A percentile compares a stretch with the other conserved stretches of the same genome.
Conservation (phyloP, 1,284 basidiomycete genomes). For the Moesziomyces sp. region DNA sequence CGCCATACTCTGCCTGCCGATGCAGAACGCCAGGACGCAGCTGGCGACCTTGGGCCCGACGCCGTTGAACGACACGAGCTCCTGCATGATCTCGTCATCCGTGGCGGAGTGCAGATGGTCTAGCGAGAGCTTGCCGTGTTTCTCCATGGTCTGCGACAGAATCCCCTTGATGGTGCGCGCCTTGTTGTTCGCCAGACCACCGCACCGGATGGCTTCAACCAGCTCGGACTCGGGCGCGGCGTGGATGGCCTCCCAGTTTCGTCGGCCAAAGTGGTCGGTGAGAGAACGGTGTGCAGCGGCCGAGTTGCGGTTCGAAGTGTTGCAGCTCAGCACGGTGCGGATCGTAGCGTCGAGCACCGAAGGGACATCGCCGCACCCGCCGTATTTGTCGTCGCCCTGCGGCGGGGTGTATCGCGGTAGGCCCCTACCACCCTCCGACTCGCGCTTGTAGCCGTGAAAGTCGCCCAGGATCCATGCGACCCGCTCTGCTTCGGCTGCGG, state of each 20-base stretch:
- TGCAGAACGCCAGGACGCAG: conserved; percentile 81
- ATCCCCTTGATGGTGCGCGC: conserved; percentile 73
- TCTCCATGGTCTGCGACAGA: conserved; percentile 35
- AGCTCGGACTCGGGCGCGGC: conserved; percentile 72
- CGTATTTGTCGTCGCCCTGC: conserved; percentile 37
- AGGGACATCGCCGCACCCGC: conserved; percentile 56
- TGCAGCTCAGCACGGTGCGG: conserved; percentile 79
- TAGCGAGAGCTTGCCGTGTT: conserved; percentile 65
- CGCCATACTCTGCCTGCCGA: conserved; percentile 78
- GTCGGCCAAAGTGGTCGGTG: conserved; percentile 74
- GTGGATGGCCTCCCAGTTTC: conserved; percentile 75
- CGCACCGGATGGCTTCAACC: conserved; percentile 75
- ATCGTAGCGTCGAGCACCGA: conserved; percentile 77
- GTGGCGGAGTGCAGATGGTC: conserved; percentile 69
- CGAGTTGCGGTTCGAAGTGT: conserved; percentile 76
- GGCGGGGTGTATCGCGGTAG: conserved; percentile 41
- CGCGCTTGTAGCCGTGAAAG: conserved; percentile 56
- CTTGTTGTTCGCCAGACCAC: conserved; percentile 81
- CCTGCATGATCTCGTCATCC: conserved; percentile 77
- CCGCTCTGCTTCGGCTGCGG: conserved; percentile 47
- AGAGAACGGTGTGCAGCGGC: conserved; percentile 75
- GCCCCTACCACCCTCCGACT: conserved; percentile 36
- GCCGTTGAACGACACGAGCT: conserved; percentile 68
- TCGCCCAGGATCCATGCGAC: conserved; percentile 59
- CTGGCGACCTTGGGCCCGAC: conserved; percentile 83